These are phyloP conservation scores for Hericium erinaceus DNA, from an alignment of 768 basidiomycete species.

Conservation along the genomic window DNA sequence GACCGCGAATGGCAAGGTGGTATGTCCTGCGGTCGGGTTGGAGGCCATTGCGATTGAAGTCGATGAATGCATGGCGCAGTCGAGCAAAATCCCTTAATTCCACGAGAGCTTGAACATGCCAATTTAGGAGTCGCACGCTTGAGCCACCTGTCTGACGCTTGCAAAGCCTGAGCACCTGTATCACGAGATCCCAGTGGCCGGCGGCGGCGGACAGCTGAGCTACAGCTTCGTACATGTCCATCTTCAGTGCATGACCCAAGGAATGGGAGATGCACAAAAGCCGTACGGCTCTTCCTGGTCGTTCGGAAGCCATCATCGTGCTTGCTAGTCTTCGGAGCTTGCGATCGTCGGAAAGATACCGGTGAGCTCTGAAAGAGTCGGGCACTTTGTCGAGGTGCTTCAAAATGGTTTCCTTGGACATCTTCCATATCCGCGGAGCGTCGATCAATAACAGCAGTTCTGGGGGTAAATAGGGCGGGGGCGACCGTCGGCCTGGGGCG, in stretches of 20 bases:
- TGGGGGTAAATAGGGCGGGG: background rate
- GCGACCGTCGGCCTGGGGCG: background rate
- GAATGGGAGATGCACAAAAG: slow-evolving; percentile 39
- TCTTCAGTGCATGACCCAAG: slow-evolving; percentile 40
- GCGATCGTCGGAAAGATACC: slow-evolving; percentile 9
- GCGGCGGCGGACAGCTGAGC: slow-evolving; percentile 38
- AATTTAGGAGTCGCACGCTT: slow-evolving; percentile 56
- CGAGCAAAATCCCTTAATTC: slow-evolving; percentile 36
- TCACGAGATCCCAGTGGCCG: slow-evolving; percentile 42
- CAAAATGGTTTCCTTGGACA: background rate
- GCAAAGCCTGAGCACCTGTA: slow-evolving; percentile 39
- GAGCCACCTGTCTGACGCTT: slow-evolving; percentile 38
- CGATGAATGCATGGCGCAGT: slow-evolving; percentile 36
- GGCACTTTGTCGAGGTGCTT: background rate
- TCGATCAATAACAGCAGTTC: background rate
- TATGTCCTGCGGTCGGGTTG: slow-evolving; percentile 54
- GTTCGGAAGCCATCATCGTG: background rate
- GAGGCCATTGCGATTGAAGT: slow-evolving; percentile 39
- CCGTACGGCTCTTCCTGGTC: slow-evolving; percentile 32
- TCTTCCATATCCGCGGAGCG: background rate
- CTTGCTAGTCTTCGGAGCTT: slow-evolving; percentile 8
- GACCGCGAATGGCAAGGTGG: slow-evolving; percentile 57
- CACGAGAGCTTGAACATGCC: slow-evolving; percentile 53
- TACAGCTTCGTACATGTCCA: slow-evolving; percentile 50
- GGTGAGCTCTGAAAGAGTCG: background rate